Evolutionary conservation across 2,329 filamentous ascomycete genomes (phyloP).

Genomic region (Microdochium paspali): DNA sequence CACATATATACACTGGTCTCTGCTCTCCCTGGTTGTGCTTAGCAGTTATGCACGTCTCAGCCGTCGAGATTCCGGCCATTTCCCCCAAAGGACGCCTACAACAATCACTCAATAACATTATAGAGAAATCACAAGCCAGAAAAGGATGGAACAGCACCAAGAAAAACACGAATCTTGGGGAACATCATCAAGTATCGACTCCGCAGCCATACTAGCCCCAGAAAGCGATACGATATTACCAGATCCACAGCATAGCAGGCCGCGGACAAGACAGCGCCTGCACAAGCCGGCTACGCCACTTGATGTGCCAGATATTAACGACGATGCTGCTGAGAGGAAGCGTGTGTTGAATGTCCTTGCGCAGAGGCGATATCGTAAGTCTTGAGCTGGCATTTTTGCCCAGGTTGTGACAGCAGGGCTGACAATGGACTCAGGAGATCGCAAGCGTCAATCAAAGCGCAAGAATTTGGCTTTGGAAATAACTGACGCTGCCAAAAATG

Average conservation of each 20-base stretch:
- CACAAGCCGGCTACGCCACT: conserved; percentile 29
- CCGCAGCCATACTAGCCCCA: background rate
- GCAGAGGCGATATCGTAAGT: conserved; percentile 40
- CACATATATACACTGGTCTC: too few species aligned
- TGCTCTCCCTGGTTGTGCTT: background rate
- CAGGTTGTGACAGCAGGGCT: too few species aligned
- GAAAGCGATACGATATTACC: too few species aligned
- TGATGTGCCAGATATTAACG: conserved; percentile 35
- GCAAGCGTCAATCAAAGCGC: background rate
- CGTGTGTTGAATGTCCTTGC: conserved; percentile 43
- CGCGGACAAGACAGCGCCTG: conserved; percentile 24
- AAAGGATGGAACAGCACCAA: too few species aligned
- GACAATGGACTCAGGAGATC: background rate
- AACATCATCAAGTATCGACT: too few species aligned
- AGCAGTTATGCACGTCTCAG: background rate
- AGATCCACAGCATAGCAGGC: conserved; percentile 2
- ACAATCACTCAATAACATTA: background rate
- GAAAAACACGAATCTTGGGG: too few species aligned
- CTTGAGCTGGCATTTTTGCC: conserved; percentile 5
- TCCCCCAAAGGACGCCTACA: too few species aligned
- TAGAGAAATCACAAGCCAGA: background rate
- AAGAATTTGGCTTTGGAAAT: conserved; percentile 1
- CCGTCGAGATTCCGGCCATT: too few species aligned
- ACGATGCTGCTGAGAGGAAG: conserved; percentile 43
- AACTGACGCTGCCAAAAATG: too few species aligned